Percentiles rank a stretch among this genome's conserved stretches.
These are phyloP conservation scores for Leccinum subgranulosum DNA, from an alignment of 768 basidiomycete genomes.

Conservation along the genomic window DNA sequence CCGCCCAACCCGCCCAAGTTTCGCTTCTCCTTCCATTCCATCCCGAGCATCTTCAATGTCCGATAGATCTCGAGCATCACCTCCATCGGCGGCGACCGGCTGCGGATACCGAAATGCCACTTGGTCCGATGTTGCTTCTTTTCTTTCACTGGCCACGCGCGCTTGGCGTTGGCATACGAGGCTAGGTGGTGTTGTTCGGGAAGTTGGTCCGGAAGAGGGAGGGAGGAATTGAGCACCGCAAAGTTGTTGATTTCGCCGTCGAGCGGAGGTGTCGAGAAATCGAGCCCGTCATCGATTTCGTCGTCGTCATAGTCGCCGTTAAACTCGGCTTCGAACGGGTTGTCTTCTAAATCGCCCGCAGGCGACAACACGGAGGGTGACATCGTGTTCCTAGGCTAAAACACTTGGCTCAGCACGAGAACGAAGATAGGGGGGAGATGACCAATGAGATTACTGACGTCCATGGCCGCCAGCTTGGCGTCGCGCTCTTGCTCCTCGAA, in stretches of 20 bases:
- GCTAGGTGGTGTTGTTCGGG: conserved; percentile 70
- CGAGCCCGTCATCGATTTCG: conserved; percentile 53
- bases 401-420: neutral
- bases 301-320: conserved; percentile 41
- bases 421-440: neutral
- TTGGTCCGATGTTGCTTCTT: conserved; percentile 78
- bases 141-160: conserved; percentile 47
- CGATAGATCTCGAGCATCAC: conserved; percentile 99
- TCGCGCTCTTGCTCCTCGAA: conserved; percentile 86
- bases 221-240: conserved; percentile 85
- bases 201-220: conserved; percentile 66
- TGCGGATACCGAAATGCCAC: conserved; percentile 98
- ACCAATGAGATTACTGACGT: conserved; percentile 48
- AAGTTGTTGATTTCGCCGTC: conserved; percentile 56
- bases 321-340: conserved; percentile 81
- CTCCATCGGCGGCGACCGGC: conserved; percentile 94
- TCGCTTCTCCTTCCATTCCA: conserved; percentile 97
- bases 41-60: conserved; percentile 82
- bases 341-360: conserved; percentile 61
- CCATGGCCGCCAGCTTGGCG: conserved; percentile 74
- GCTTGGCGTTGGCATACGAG: conserved; percentile 55
- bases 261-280: conserved; percentile 42
- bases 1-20: conserved; percentile 72
- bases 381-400: conserved; percentile 64
- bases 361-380: conserved; percentile 71